Base-by-base conservation (phyloP, 805 yeast species). In the Yamadazyma philogaea region DNA sequence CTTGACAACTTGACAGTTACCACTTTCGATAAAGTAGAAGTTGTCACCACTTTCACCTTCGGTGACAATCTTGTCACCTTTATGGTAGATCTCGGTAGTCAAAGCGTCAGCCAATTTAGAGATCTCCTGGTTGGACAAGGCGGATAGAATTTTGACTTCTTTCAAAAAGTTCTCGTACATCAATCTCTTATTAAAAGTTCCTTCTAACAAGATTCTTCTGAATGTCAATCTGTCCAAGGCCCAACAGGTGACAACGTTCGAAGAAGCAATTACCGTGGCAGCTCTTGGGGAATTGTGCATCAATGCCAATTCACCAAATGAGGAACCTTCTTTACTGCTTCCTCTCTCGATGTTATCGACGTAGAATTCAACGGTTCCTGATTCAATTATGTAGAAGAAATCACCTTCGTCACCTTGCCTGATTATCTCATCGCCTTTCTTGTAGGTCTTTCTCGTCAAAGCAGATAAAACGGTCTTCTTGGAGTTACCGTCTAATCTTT, bases 211-310 rank as follows among this genome's bases (percentile, higher is more conserved):
- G 49, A 93, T 93, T 63, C 90, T 79, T 64, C 96, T 82, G 72
- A 93, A 93, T 1, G 97, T 90, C 56, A 84, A 70, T 58, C 99
- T 80, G 66, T 93, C 99, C 53, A 93, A 75, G 2, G 96, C 93
- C 96, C 96, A 91, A 51, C 72, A 66, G 12, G 68, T 63, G 39
- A 91, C 72, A 24, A 79, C 79, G 55, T 84, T 75, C 47, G 84
- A 87, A 6, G 85, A 74, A 7, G 96, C 90, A 20, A 75, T 55
- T 1, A 87, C 97, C 1, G 98, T 88, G 7, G 98, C 98, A 6
- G 98, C 98, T 66, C 99, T 82, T 48, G 97, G 97, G 15, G 96
- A 82, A 63, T 93, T 91, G 70, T 93, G 91, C 96, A 93, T 89
- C 55, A 93, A 75, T 3, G 99, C 99, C 57, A 93, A 76, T 65